A percentile compares a stretch with the other conserved stretches of the same genome.
These are phyloP conservation scores for Candida adriatica DNA, from an alignment of 805 yeast species.

Conservation along the genomic window DNA sequence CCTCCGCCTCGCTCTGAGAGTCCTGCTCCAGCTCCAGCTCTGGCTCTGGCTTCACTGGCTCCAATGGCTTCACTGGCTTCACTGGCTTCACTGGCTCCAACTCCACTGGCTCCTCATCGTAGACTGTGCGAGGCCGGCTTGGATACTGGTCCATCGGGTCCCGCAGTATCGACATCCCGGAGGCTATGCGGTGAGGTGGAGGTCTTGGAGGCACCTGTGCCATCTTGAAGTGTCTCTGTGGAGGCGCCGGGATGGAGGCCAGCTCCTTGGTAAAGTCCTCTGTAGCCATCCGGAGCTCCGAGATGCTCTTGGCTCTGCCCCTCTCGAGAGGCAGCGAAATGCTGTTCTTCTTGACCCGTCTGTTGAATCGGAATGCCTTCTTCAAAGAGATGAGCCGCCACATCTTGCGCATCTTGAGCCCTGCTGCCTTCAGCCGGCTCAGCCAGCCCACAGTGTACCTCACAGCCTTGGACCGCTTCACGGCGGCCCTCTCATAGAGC, in stretches of 20 bases:
- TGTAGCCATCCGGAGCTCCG: slow-evolving; percentile 23
- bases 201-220: slow-evolving; percentile 15
- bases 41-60: background rate
- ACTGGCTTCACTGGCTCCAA: slow-evolving; percentile 12
- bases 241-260: slow-evolving; percentile 5
- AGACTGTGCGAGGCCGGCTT: background rate
- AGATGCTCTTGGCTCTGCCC: slow-evolving; percentile 18
- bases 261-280: slow-evolving; percentile 11
- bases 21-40: slow-evolving; percentile 2
- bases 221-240: slow-evolving; percentile 5
- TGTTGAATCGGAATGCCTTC: slow-evolving; percentile 12
- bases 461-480: slow-evolving; percentile 29
- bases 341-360: slow-evolving; percentile 6
- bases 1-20: slow-evolving; percentile 7
- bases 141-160: slow-evolving; percentile 7
- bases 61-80: slow-evolving; percentile 1
- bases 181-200: slow-evolving; percentile 22
- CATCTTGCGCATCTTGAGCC: slow-evolving; percentile 21
- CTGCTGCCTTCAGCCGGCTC: slow-evolving; percentile 24
- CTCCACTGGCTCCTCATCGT: slow-evolving; percentile 1
- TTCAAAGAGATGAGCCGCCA: slow-evolving; percentile 25
- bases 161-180: slow-evolving; percentile 12
- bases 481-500: slow-evolving; percentile 16
- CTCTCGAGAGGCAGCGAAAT: slow-evolving; percentile 19
- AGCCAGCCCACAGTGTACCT: slow-evolving; percentile 33